Evolutionary conservation across 1,139 yeast species (phyloP), one percentile per base, ranked within the genome.

Genomic region (Nakaseomyces glabratus): DNA sequence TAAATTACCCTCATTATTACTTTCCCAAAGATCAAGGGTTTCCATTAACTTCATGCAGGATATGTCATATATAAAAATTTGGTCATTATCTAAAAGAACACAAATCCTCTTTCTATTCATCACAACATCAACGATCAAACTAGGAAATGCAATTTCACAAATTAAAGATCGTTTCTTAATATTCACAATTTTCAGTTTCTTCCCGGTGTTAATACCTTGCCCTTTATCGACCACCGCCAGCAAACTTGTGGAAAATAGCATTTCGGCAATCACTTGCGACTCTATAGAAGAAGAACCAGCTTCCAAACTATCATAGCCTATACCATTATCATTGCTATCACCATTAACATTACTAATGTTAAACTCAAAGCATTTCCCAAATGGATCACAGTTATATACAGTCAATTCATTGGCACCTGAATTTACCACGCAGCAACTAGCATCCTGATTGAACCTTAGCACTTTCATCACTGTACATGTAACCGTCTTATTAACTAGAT

Each of bases 171-270:
- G 51, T 31, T 59, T 73, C 57, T 80, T 81, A 12, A 82, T 70
- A 48, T 81, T 80, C 40, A 75, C 69, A 14, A 81, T 74, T 43
- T 73, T 73, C 25, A 80, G 60, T 31, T 38, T 76, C 48, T 38
- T 82, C 51, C 41, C 65, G 61, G 20, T 69, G 53, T 36, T 19
- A 7, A 23, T 9, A 15, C 48, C 52, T 59, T 28, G 73, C 67
- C 36, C 62, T 56, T 35, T 65, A 61, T 31, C 71, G 65, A 38
- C 80, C 2, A 79, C 65, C 1, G 82, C 79, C 1, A 82, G 66
- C 24, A 81, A 58, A 3, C 85, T 76, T 0, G 88, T 77, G 4
- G 82, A 73, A 48, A 77, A 80, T 7, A 81, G 62, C 79, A 80
- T 77, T 44, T 77, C 78, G 17, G 75, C 68, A 2, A 69, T 60